phyloP scores from a whole-genome alignment of 2,329 filamentous ascomycete genomes.

The Colletotrichum acutatum region DNA sequence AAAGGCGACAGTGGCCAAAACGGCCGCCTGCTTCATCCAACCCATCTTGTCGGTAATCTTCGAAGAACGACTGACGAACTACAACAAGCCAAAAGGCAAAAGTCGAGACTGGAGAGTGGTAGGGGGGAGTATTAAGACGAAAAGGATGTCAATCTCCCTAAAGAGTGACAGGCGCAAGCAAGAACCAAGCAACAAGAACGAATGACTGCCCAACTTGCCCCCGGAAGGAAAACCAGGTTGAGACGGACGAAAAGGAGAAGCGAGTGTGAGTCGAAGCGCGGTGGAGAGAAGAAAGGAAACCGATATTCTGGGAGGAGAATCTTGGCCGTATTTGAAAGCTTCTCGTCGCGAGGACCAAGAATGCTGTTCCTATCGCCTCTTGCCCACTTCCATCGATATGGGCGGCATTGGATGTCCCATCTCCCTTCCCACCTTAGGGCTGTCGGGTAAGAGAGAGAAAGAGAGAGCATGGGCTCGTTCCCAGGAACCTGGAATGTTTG shows the following conservation, averaged over 20 bases:
- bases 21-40: slow-evolving; percentile 21
- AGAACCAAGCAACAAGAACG: slow-evolving; percentile 22
- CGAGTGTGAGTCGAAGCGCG: slow-evolving; percentile 23
- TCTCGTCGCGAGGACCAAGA: neutral
- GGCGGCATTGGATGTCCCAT: neutral
- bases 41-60: slow-evolving; percentile 8
- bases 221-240: slow-evolving; percentile 16
- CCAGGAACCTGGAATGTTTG: slow-evolving; percentile 17
- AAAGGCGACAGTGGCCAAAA: neutral
- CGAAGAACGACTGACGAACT: neutral
- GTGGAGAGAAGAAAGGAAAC: neutral
- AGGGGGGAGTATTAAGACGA: neutral
- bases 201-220: slow-evolving; percentile 24
- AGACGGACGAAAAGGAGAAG: slow-evolving; percentile 12
- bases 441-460: neutral
- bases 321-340: slow-evolving; percentile 32
- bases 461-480: neutral
- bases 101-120: neutral
- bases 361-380: neutral
- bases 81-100: neutral
- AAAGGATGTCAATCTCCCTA: neutral
- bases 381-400: neutral
- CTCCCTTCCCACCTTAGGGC: slow-evolving; percentile 6
- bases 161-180: slow-evolving; percentile 12
- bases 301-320: neutral